phyloP scores from a whole-genome alignment of 306 rosid species.

The Cucurbita pepo region DNA sequence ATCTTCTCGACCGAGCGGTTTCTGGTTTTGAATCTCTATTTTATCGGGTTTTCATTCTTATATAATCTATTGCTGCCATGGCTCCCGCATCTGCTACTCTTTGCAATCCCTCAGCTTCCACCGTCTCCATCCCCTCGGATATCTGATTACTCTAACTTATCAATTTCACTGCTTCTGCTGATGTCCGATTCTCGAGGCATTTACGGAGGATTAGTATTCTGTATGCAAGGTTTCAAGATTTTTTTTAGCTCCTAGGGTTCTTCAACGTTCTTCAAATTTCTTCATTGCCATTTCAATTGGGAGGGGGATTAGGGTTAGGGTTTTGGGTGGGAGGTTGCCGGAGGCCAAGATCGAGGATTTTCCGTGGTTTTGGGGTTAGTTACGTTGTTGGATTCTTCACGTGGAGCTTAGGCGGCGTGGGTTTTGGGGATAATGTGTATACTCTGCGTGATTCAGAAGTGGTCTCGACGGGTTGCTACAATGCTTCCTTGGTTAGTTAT shows the following conservation, averaged over 20 bases:
- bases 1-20: not conserved
- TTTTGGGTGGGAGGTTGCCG: constrained; percentile 27
- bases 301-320: constrained; percentile 30
- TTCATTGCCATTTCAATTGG: constrained; percentile 25
- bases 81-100: constrained; percentile 2
- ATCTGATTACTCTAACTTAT: constrained; percentile 14
- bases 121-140: not conserved
- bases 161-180: constrained; percentile 8
- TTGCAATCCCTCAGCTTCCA: constrained; percentile 6
- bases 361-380: constrained; percentile 29
- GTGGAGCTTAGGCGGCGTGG: constrained; percentile 37
- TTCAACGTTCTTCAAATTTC: constrained; percentile 19
- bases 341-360: constrained; percentile 7
- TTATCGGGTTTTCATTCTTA: not conserved
- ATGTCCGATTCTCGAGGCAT: constrained; percentile 12
- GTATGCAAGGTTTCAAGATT: constrained; percentile 21
- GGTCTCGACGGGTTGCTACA: constrained; percentile 99
- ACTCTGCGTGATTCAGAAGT: constrained; percentile 99
- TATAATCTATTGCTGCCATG: not conserved
- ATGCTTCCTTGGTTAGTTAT: constrained; percentile 99
- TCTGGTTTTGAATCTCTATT: constrained; percentile 4
- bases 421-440: constrained; percentile 97
- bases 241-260: constrained; percentile 53
- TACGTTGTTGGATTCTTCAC: constrained; percentile 21
- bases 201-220: constrained; percentile 15